A percentile compares a stretch with the other conserved stretches of the same genome.
These are phyloP conservation scores for Barnettozyma populi DNA, from an alignment of 805 yeast genomes.

Conservation along the genomic window DNA sequence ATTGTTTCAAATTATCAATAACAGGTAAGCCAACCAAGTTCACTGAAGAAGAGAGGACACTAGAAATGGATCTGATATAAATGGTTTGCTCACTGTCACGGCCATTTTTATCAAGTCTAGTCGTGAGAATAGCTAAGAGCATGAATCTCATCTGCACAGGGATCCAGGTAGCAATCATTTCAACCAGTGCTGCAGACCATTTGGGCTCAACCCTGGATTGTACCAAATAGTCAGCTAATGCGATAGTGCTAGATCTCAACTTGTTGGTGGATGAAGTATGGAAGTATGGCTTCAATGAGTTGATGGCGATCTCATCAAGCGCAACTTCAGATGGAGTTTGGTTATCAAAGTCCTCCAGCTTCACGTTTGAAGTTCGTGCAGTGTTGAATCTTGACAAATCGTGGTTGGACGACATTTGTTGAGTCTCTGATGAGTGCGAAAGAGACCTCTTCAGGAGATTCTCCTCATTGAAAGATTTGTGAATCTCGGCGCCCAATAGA, in stretches of 20 bases:
- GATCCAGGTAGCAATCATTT: slow-evolving; percentile 65
- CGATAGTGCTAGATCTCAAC: slow-evolving; percentile 48
- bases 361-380: slow-evolving; percentile 6
- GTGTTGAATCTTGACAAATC: slow-evolving; percentile 16
- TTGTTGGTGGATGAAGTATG: slow-evolving; percentile 59
- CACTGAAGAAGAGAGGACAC: slow-evolving; percentile 67
- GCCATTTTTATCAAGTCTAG: slow-evolving; percentile 25
- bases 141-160: slow-evolving; percentile 76
- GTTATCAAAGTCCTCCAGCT: slow-evolving; percentile 4
- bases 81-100: slow-evolving; percentile 22
- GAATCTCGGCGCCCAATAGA: slow-evolving; percentile 16
- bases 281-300: slow-evolving; percentile 53
- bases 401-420: slow-evolving; percentile 6
- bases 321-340: slow-evolving; percentile 17
- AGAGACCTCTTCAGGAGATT: slow-evolving; percentile 15
- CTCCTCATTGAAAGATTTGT: slow-evolving; percentile 20
- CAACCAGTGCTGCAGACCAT: slow-evolving; percentile 58
- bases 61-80: slow-evolving; percentile 43
- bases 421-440: slow-evolving; percentile 21
- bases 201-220: slow-evolving; percentile 26
- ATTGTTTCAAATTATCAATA: slow-evolving; percentile 63
- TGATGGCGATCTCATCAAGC: slow-evolving; percentile 28
- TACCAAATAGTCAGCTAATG: slow-evolving; percentile 43
- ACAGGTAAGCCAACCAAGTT: slow-evolving; percentile 86
- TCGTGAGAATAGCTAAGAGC: slow-evolving; percentile 45